Conservation (phyloP, 768 basidiomycete species). For the Leucosporidium yakuticum region DNA sequence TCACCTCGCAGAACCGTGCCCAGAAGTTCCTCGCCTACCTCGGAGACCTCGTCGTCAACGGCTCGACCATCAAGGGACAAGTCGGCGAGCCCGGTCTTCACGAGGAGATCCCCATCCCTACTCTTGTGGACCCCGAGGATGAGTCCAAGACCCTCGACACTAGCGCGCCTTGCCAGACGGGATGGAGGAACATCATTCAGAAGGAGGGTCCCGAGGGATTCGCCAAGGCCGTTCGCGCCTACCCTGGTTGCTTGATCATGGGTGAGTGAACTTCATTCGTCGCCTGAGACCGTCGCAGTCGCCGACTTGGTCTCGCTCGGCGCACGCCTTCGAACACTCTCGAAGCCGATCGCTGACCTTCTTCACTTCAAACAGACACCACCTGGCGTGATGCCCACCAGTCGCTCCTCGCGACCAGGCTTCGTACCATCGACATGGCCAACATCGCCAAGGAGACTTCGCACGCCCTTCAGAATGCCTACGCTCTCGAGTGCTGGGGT, state of each 20-base stretch:
- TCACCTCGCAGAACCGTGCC: slow-evolving; percentile 94
- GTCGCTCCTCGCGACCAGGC: slow-evolving; percentile 88
- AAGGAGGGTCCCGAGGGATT: slow-evolving; percentile 97
- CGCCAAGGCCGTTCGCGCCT: slow-evolving; percentile 93
- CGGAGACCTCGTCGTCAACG: slow-evolving; percentile 95
- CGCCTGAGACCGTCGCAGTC: not conserved
- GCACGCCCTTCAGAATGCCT: slow-evolving; percentile 89
- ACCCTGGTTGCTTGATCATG: slow-evolving; percentile 92
- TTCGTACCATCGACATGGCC: slow-evolving; percentile 93
- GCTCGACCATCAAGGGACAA: slow-evolving; percentile 96
- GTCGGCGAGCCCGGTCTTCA: slow-evolving; percentile 88
- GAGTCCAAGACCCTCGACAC: slow-evolving; percentile 68
- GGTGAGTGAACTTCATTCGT: slow-evolving; percentile 37
- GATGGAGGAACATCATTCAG: slow-evolving; percentile 98
- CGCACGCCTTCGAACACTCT: not conserved
- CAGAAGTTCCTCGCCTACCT: slow-evolving; percentile 95
- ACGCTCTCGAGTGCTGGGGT: slow-evolving; percentile 97
- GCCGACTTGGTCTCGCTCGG: not conserved
- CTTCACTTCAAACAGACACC: slow-evolving; percentile 52
- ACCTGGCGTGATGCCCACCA: slow-evolving; percentile 99
- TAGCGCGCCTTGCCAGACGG: slow-evolving; percentile 70
- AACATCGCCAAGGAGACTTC: slow-evolving; percentile 98
- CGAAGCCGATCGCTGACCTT: not conserved
- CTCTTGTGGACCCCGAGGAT: slow-evolving; percentile 69
- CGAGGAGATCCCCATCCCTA: slow-evolving; percentile 76